Base-by-base conservation (phyloP, 306 rosid species). In the Pyrus pyrifolia region DNA sequence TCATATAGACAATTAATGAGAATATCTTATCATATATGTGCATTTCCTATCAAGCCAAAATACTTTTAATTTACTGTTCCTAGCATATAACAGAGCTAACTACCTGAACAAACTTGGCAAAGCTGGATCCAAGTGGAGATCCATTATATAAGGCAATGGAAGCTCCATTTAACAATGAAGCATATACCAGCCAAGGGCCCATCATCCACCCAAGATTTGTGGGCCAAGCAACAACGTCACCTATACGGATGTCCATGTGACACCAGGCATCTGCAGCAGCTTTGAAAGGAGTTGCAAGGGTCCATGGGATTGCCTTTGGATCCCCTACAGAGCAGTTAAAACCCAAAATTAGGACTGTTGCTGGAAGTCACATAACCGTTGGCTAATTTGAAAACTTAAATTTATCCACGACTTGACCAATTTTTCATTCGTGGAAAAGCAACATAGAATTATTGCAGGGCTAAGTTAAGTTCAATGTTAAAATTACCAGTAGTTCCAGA, bases 181-280 rank as follows among this genome's bases (percentile, higher is more conserved):
- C 98, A 83, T 90, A 95, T 72, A 95, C 89, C 30, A 95, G 87
- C 98, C 98, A 95, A 60, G 98, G 98, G 65, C 98, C 97, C 98
- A 95, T 95, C 98, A 95, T 95, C 98, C 98, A 92, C 76, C 98
- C 98, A 73, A 95, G 97, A 87, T 95, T 95, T 78, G 97, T 95
- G 68, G 98, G 98, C 98, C 97, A 95, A 79, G 85, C 86, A 46
- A 95, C 91, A 33, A 90, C 59, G 77, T 95, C 98, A 61, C 97
- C 97, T 88, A 75, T 88, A 70, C 74, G 92, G 75, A 95, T 71
- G 81, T 92, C 97, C 88, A 83, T 68, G 84, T 95, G 93, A 85
- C 95, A 92, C 98, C 97, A 95, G 77, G 97, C 97, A 82, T 92
- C 97, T 59, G 96, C 91, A 82, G 98, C 96, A 83, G 97, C 96